Percentiles rank a stretch among this genome's conserved stretches.
phyloP scores from a whole-genome alignment of 345 rosid species.

The Ceriops zippeliana region DNA sequence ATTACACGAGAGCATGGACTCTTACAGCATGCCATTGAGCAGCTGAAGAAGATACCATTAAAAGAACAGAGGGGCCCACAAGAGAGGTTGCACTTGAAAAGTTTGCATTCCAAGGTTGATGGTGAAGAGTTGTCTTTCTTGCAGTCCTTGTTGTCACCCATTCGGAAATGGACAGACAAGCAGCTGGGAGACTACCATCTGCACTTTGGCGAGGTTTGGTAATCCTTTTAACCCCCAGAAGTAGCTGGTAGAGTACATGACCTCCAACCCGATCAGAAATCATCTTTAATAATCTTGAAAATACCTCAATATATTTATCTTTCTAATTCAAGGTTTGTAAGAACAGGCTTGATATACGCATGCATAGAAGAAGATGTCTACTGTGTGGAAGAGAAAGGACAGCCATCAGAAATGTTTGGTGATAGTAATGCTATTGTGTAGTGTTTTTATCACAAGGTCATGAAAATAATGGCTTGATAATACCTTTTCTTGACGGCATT shows the following conservation, averaged over 20 bases:
- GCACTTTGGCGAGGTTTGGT: constrained; percentile 82
- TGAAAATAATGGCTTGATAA: too few relatives aligned
- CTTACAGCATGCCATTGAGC: constrained; percentile 79
- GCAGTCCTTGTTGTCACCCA: constrained; percentile 80
- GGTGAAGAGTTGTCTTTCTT: constrained; percentile 67
- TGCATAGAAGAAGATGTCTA: too few relatives aligned
- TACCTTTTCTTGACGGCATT: too few relatives aligned
- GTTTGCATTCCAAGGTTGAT: constrained; percentile 61
- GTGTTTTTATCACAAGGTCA: too few relatives aligned
- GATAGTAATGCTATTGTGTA: not conserved
- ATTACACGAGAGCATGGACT: constrained; percentile 77
- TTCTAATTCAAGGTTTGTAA: too few relatives aligned
- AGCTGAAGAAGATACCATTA: constrained; percentile 78
- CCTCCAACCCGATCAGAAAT: too few relatives aligned
- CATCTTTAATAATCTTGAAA: too few relatives aligned
- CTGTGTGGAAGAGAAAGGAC: too few relatives aligned
- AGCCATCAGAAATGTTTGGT: not conserved
- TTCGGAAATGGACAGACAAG: constrained; percentile 87
- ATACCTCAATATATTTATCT: too few relatives aligned
- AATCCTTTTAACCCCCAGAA: not conserved
- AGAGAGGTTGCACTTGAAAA: constrained; percentile 87
- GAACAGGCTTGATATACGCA: too few relatives aligned
- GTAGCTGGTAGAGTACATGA: too few relatives aligned
- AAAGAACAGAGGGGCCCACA: constrained; percentile 96
- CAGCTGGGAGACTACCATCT: constrained; percentile 84